These are phyloP conservation scores for Calocybe cyanea DNA, from an alignment of 768 basidiomycete species.

Conservation along the genomic window DNA sequence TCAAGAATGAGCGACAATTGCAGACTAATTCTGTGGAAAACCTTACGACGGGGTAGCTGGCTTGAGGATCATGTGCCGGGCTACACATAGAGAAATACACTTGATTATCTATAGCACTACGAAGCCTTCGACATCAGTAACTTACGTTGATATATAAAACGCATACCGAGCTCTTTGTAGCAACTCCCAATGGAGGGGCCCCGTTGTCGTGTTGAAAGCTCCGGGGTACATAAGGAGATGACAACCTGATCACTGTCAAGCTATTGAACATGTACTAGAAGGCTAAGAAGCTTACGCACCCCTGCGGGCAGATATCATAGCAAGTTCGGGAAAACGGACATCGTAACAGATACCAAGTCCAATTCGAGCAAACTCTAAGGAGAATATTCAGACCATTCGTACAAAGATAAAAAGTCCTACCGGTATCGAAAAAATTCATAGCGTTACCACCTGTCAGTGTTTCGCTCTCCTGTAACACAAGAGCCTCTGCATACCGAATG, in stretches of 20 bases:
- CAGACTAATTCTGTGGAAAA: neutral
- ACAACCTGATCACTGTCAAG: constrained; percentile 51
- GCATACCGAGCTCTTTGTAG: constrained; percentile 81
- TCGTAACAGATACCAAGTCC: constrained; percentile 98
- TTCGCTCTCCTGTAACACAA: constrained; percentile 70
- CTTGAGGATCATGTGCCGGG: constrained; percentile 79
- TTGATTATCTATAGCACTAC: constrained; percentile 95
- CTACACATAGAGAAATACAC: constrained; percentile 97
- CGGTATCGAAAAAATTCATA: constrained; percentile 84
- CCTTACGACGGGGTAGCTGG: constrained; percentile 85
- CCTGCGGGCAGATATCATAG: constrained; percentile 84
- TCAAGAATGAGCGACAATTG: neutral
- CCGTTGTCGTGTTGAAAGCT: constrained; percentile 95
- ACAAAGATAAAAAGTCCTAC: constrained; percentile 29
- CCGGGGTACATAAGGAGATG: constrained; percentile 88
- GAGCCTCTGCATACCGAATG: constrained; percentile 1
- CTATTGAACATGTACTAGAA: neutral
- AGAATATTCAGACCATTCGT: neutral
- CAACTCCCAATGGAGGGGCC: constrained; percentile 94
- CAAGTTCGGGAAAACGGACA: constrained; percentile 90
- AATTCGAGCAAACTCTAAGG: constrained; percentile 89
- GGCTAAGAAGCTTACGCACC: constrained; percentile 38
- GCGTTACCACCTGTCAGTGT: constrained; percentile 73
- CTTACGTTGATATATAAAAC: neutral
- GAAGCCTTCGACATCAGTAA: neutral